phyloP scores from a whole-genome alignment of 2,329 filamentous ascomycete genomes.

The Lecanicillium sp. region DNA sequence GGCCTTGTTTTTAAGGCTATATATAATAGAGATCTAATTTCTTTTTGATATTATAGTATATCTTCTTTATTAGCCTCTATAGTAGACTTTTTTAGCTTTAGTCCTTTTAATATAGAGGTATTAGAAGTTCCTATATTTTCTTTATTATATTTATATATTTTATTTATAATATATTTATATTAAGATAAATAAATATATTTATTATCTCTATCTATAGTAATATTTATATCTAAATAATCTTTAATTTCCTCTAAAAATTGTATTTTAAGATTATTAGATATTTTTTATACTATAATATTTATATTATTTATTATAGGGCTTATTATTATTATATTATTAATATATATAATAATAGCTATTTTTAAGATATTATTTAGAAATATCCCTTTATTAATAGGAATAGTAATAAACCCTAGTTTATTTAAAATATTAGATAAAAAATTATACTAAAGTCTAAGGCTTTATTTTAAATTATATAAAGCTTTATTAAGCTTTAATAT shows the following conservation, averaged over 20 bases:
- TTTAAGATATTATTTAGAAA: too few relatives aligned
- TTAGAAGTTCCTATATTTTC: slow-evolving; percentile 4
- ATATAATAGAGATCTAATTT: slow-evolving; percentile 4
- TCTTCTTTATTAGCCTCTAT: slow-evolving; percentile 2
- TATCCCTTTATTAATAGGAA: too few relatives aligned
- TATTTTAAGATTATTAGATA: slow-evolving; percentile 1
- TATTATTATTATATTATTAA: slow-evolving; percentile 3
- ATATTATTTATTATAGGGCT: slow-evolving; percentile 1
- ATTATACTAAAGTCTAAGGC: too few relatives aligned
- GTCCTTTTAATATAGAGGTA: background rate
- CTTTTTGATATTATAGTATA: slow-evolving; percentile 1
- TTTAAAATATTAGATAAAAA: too few relatives aligned
- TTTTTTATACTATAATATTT: slow-evolving; percentile 1
- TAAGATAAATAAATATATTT: background rate
- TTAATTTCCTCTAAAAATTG: slow-evolving; percentile 1
- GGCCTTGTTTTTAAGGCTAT: slow-evolving; percentile 2
- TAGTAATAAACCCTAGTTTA: too few relatives aligned
- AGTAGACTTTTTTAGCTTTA: slow-evolving; percentile 2
- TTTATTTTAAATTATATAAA: too few relatives aligned
- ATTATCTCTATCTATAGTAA: slow-evolving; percentile 4
- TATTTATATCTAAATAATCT: slow-evolving; percentile 1
- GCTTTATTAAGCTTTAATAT: too few relatives aligned
- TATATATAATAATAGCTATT: slow-evolving; percentile 4
- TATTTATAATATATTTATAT: background rate
- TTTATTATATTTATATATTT: background rate